Base-by-base conservation (phyloP, 306 rosid genomes). In the Vigna reflexopilosa region DNA sequence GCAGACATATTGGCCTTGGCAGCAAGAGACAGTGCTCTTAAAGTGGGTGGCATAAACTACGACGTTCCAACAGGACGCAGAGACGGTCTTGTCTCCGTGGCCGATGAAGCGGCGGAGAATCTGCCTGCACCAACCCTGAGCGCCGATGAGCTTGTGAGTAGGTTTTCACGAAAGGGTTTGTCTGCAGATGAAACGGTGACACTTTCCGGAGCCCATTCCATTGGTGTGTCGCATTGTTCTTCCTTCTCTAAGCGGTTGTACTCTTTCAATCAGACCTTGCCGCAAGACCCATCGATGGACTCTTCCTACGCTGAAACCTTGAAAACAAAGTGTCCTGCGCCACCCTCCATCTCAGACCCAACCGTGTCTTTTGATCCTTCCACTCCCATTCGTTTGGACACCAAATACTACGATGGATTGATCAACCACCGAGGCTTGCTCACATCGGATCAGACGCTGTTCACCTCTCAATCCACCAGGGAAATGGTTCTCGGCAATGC, bases 151-250 rank as follows among this genome's bases (percentile, higher is more conserved):
- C 86, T 83, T 4, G 66, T 74, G 6, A 0, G 0, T 0, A 68
- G 9, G 9, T 83, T 86, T 12, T n/a, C 10, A 0, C 16, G 8
- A 19, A 85, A 85, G 38, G 83, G 88, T 1, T 14, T 85, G 22
- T 81, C 85, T 9, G 76, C 10, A 15, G 88, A 85, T 34, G 88
- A 85, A 81, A 81, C 81, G 85, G 86, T 86, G 10, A 86, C 85
- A 3, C 84, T 86, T 7, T 80, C 87, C 0, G 89, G 89, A 0
- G 87, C 87, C 0, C 89, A 86, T 62, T 86, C 89, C 0, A 38
- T 86, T 67, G 89, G 89, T 1, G 85, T 72, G 0, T 82, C 89
- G 6, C 86, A 62, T 4, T 83, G 87, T 54, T 72, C 85, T 2
- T 72, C 87, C 0, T 83, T 86, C 83, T 76, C 86, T 1, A 5